Conservation (phyloP, 2,329 filamentous ascomycete species). For the Anisogramma anomala region DNA sequence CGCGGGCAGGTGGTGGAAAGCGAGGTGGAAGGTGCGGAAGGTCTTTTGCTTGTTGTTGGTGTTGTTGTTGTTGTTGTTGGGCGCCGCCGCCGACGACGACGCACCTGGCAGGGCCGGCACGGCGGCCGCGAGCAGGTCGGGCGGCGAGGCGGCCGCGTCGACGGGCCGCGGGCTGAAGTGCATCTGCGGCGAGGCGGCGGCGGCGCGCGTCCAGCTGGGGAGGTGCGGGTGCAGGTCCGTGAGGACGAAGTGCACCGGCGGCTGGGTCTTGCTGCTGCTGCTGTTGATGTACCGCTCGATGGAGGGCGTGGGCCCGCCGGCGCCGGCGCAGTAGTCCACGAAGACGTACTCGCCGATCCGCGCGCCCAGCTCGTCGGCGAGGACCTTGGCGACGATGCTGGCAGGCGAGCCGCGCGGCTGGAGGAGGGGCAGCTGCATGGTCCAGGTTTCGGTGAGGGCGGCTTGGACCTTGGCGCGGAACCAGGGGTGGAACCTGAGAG, state of each 20-base stretch:
- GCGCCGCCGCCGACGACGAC: too few relatives aligned
- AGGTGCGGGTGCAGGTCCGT: conserved; percentile 57
- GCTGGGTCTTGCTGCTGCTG: conserved; percentile 1
- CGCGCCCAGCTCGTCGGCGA: conserved; percentile 38
- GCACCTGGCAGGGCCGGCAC: conserved; percentile 2
- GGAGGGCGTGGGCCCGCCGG: conserved; percentile 56
- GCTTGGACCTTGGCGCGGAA: conserved; percentile 54
- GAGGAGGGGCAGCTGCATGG: conserved; percentile 43
- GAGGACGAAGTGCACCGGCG: conserved; percentile 45
- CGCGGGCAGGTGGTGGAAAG: conserved; percentile 70
- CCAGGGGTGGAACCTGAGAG: conserved; percentile 50
- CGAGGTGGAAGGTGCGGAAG: conserved; percentile 60
- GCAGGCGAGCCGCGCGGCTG: conserved; percentile 44
- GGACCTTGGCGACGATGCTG: conserved; percentile 44
- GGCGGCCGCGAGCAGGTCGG: conserved; percentile 28
- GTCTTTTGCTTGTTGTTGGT: conserved; percentile 31
- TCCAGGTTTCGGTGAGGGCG: conserved; percentile 54
- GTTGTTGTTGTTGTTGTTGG: too few relatives aligned
- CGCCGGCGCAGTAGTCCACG: conserved; percentile 67
- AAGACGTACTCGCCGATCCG: conserved; percentile 45
- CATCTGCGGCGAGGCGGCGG: conserved; percentile 41
- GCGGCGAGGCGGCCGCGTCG: conserved; percentile 52
- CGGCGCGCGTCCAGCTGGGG: conserved; percentile 44
- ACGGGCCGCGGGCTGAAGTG: conserved; percentile 49
- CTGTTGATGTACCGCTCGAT: conserved; percentile 48